Conservation (phyloP, 805 yeast species). For the Kuraishia piskuri region DNA sequence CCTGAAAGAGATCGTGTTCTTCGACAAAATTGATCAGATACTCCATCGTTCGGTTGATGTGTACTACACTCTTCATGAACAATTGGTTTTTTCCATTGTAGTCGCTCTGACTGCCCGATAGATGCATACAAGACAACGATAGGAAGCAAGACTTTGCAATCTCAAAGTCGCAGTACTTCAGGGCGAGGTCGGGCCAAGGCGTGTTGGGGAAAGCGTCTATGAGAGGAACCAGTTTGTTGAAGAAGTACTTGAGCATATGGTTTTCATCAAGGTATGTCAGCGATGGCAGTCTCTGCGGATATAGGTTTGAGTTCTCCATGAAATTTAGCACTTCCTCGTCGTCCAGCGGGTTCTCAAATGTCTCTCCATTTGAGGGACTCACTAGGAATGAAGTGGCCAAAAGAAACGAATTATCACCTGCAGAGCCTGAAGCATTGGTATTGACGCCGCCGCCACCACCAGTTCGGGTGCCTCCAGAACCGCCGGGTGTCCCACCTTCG, state of each 20-base stretch:
- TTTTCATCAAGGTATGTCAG: conserved; percentile 23
- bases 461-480: background rate
- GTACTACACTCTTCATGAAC: conserved; percentile 34
- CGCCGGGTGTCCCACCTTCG: background rate
- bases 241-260: conserved; percentile 37
- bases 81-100: conserved; percentile 31
- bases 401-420: background rate
- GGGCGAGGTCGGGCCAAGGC: conserved; percentile 42
- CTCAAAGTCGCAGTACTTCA: conserved; percentile 39
- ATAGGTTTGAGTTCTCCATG: conserved; percentile 12
- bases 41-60: conserved; percentile 38
- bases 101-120: conserved; percentile 23
- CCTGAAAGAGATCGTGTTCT: conserved; percentile 11
- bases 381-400: background rate
- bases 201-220: conserved; percentile 38
- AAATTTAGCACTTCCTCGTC: conserved; percentile 11
- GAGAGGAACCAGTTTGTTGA: conserved; percentile 33
- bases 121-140: conserved; percentile 37
- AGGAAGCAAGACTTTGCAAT: conserved; percentile 41
- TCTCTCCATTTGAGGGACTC: background rate
- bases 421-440: background rate
- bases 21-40: conserved; percentile 30
- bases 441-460: background rate
- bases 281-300: conserved; percentile 1
- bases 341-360: background rate